Conservation (phyloP, 176 grass and related monocot species). For the Echinochloa phyllopogon region DNA sequence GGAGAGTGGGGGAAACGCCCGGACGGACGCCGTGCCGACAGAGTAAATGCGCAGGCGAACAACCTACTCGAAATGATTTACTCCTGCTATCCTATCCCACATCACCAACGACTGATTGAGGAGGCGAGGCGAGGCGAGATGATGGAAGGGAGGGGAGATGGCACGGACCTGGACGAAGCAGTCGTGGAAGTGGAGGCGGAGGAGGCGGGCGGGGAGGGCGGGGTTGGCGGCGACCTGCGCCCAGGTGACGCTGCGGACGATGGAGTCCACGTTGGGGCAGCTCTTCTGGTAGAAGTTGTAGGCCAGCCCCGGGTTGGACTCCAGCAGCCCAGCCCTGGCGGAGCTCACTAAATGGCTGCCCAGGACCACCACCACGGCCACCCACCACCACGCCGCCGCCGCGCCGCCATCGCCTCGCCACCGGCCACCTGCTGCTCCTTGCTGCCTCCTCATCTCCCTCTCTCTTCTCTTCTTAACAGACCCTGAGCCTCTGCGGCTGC, state of each 20-base stretch:
- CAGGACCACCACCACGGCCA: conserved; percentile 28
- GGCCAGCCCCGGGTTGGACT: conserved; percentile 47
- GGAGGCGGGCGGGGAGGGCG: conserved; percentile 42
- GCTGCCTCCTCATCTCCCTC: background rate
- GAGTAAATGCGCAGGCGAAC: conserved; percentile 17
- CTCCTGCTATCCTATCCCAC: background rate
- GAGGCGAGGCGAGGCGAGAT: background rate
- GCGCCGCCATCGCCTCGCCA: background rate
- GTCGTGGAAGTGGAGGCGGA: conserved; percentile 77
- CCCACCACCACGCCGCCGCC: background rate
- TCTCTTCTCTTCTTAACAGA: background rate
- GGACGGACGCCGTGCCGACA: background rate
- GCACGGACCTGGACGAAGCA: conserved; percentile 67
- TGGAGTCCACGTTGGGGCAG: conserved; percentile 55
- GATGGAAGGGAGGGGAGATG: background rate
- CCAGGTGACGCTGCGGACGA: conserved; percentile 48
- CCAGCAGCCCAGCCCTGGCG: conserved; percentile 46
- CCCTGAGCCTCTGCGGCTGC: background rate
- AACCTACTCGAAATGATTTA: background rate
- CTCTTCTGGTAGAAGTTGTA: conserved; percentile 68
- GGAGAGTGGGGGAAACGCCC: no score
- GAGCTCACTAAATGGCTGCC: conserved; percentile 21
- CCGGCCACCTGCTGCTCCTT: background rate
- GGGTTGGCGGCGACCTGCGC: conserved; percentile 51
- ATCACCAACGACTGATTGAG: background rate